Conservation (phyloP, 495 filamentous ascomycete species). For the Podospora appendiculata region DNA sequence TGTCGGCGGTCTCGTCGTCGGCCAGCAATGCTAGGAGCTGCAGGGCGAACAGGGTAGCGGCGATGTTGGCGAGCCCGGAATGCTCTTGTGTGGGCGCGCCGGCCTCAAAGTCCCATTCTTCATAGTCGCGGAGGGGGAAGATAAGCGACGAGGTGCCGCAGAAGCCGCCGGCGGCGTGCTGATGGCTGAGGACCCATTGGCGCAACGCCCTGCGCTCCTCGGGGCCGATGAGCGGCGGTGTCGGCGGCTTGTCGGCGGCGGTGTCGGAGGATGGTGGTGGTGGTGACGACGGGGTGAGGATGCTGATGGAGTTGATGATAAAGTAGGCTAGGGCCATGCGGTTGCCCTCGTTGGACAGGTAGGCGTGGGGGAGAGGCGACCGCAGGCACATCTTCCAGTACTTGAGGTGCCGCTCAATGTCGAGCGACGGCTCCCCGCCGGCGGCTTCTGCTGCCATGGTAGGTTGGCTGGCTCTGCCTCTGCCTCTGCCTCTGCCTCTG, state of each 20-base stretch:
- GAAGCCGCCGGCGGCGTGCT: slow-evolving; percentile 77
- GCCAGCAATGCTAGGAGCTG: slow-evolving; percentile 65
- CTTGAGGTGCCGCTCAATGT: slow-evolving; percentile 68
- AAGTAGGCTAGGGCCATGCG: slow-evolving; percentile 87
- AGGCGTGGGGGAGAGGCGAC: slow-evolving; percentile 69
- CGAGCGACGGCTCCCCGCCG: slow-evolving; percentile 38
- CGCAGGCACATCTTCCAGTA: slow-evolving; percentile 91
- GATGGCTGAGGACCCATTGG: slow-evolving; percentile 54
- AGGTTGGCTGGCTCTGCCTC: background rate
- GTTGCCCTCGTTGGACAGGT: slow-evolving; percentile 80
- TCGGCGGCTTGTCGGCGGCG: slow-evolving; percentile 1
- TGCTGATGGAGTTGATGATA: slow-evolving; percentile 44
- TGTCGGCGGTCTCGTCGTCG: slow-evolving; percentile 50
- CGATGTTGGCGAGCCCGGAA: slow-evolving; percentile 76
- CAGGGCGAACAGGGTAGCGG: slow-evolving; percentile 84
- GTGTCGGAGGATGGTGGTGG: background rate
- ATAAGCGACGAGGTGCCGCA: slow-evolving; percentile 58
- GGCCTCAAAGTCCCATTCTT: slow-evolving; percentile 22
- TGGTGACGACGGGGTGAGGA: slow-evolving; percentile 28
- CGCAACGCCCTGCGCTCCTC: slow-evolving; percentile 28
- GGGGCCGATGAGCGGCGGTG: slow-evolving; percentile 22
- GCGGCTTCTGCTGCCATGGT: slow-evolving; percentile 21
- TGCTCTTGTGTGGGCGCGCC: slow-evolving; percentile 32
- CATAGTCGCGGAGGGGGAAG: slow-evolving; percentile 25
- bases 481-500: too few relatives aligned